Evolutionary conservation across 306 rosid species (phyloP), one percentile per base, ranked within the genome.

Genomic region (Urtica urens): DNA sequence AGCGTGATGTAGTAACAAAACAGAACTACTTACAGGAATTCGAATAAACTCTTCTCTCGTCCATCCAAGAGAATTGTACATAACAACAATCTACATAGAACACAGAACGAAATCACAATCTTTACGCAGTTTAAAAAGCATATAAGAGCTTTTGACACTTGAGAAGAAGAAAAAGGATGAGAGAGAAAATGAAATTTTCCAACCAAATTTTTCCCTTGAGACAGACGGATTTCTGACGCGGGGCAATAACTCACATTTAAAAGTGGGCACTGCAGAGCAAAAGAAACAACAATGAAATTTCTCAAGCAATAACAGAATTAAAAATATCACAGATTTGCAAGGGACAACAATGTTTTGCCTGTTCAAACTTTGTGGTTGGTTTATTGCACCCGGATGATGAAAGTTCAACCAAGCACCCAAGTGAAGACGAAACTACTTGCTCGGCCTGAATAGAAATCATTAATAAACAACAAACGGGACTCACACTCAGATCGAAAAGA

Each of bases 11-110:
- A n/a, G n/a, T 17, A 30, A 18, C 38, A 25, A 2, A 63, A 56
- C 46, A 41, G 49, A 28, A 44, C 55, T 21, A 63, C 78, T 71
- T 51, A 75, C 82, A 8, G 82, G 78, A 58, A 75, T 59, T 60
- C 62, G 68, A 23, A 75, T 27, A 18, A 72, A 59, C 29, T 71
- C 78, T 9, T 57, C 56, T 59, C 81, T 71, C 48, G 52, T 67
- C 81, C 78, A 75, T 71, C 81, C 81, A 28, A 75, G 77, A 64
- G 81, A 40, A 49, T 75, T 75, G 74, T 75, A 75, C 54, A 48
- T 59, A 53, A 75, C 40, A 33, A 67, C 64, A 35, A 63, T 23
- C 81, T 75, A 63, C 22, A 63, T 10, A 16, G 62, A 38, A 57
- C 35, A 51, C 48, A 31, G 47, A 46, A 43, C 21, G 16, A 69